Evolutionary conservation across 2,329 filamentous ascomycete species (phyloP).

Genomic region (Penicillium paneum): DNA sequence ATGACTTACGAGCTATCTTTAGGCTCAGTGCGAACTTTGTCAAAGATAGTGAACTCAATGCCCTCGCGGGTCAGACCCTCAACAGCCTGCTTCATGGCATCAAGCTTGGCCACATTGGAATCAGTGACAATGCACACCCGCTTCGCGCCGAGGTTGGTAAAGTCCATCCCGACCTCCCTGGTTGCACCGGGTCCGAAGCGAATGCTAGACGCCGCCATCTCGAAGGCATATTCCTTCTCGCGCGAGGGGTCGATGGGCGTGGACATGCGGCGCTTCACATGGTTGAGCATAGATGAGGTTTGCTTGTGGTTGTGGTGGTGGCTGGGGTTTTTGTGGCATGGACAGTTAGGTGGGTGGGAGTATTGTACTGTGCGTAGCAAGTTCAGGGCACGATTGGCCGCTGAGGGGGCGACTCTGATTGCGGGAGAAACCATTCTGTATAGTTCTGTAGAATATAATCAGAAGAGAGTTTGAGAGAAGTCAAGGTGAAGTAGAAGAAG

Average conservation of each 20-base stretch:
- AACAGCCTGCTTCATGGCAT: conserved; percentile 85
- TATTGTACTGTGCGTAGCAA: conserved; percentile 87
- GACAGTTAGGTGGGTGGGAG: conserved; percentile 80
- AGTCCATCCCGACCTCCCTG: conserved; percentile 96
- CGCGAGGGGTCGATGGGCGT: conserved; percentile 69
- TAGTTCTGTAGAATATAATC: background rate
- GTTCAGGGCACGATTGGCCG: conserved; percentile 50
- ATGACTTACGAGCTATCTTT: conserved; percentile 80
- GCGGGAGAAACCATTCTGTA: conserved; percentile 36
- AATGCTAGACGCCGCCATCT: conserved; percentile 95
- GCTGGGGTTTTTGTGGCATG: conserved; percentile 85
- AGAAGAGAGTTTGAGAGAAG: background rate
- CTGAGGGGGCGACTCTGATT: conserved; percentile 46
- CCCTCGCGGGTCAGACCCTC: conserved; percentile 76
- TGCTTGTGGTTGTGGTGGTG: conserved; percentile 69
- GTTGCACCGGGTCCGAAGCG: conserved; percentile 91
- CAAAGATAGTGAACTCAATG: conserved; percentile 76
- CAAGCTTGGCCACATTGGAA: conserved; percentile 71
- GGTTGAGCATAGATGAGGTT: conserved; percentile 48
- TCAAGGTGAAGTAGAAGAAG: conserved; percentile 4
- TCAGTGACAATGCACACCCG: conserved; percentile 93
- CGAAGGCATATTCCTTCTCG: conserved; percentile 95
- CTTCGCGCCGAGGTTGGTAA: conserved; percentile 83
- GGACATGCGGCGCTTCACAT: conserved; percentile 63
- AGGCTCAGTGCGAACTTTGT: conserved; percentile 78